Percentiles rank a stretch among this genome's conserved stretches.
Evolutionary conservation across 169 alveolate genomes (phyloP).

Genomic region (Plasmodium chabaudi): DNA sequence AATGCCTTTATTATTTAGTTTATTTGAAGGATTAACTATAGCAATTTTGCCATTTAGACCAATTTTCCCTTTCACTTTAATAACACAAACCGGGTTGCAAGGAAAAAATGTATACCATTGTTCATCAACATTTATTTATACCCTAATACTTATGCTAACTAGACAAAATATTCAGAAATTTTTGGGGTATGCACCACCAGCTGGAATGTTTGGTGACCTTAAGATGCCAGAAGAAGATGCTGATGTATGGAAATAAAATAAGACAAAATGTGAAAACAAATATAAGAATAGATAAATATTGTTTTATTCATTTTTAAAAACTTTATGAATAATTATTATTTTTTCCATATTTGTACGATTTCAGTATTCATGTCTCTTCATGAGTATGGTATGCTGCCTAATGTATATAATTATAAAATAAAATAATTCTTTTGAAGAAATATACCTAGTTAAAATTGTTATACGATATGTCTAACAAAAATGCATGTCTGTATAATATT

Average conservation of each 20-base stretch:
- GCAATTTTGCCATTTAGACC: conserved; percentile 88
- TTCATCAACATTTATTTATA: conserved; percentile 86
- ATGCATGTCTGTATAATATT: too few species aligned
- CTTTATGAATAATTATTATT: too few species aligned
- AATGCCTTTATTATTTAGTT: conserved; percentile 86
- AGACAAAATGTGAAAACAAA: neutral
- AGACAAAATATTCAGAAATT: conserved; percentile 79
- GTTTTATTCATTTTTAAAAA: neutral
- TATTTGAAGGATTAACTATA: conserved; percentile 84
- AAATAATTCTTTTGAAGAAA: too few species aligned
- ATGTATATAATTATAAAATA: too few species aligned
- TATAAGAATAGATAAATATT: neutral
- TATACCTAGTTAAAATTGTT: too few species aligned
- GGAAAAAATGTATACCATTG: conserved; percentile 81
- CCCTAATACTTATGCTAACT: conserved; percentile 81
- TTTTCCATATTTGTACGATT: too few species aligned
- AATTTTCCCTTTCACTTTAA: conserved; percentile 77
- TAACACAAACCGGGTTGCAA: conserved; percentile 82
- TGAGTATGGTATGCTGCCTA: too few species aligned
- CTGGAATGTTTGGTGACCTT: conserved; percentile 76
- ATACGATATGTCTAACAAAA: too few species aligned
- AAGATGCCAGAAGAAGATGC: conserved; percentile 75
- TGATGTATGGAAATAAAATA: conserved; percentile 69
- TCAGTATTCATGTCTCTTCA: too few species aligned
- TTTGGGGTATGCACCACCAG: conserved; percentile 82